These are phyloP conservation scores for Hsuehochloa calcarea DNA, from an alignment of 176 grass and related monocot species.

Conservation along the genomic window DNA sequence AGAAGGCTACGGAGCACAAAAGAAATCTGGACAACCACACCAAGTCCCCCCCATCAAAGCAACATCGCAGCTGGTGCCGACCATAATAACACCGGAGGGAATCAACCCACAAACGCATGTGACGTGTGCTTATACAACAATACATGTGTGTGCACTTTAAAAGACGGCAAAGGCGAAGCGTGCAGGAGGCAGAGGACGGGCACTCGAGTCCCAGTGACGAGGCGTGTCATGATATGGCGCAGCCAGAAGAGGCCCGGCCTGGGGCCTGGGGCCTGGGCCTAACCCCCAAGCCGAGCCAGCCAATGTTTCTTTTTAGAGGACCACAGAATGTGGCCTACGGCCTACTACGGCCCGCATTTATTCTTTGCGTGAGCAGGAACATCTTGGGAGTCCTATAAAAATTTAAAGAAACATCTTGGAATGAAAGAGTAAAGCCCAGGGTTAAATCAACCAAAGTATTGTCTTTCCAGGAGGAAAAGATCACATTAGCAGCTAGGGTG, in stretches of 20 bases:
- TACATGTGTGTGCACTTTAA: neutral
- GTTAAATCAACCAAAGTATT: conserved; percentile 36
- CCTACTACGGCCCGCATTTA: conserved; percentile 14
- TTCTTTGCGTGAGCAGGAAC: conserved; percentile 11
- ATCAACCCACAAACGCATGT: conserved; percentile 11
- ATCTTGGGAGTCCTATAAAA: neutral
- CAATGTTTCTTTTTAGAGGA: conserved; percentile 1
- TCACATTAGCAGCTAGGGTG: conserved; percentile 11
- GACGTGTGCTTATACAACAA: neutral
- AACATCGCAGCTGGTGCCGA: conserved; percentile 2
- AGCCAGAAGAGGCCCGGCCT: conserved; percentile 12
- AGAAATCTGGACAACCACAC: neutral
- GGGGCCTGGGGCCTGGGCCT: conserved; percentile 16
- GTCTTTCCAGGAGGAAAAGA: conserved; percentile 26
- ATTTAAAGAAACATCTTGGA: neutral
- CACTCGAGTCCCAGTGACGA: conserved; percentile 29
- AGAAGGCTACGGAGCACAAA: conserved; percentile 12
- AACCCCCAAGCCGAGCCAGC: neutral
- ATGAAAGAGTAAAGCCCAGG: conserved; percentile 20
- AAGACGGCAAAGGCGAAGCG: conserved; percentile 40
- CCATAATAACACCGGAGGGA: conserved; percentile 28
- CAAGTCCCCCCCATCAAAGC: conserved; percentile 9
- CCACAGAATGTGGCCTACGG: conserved; percentile 2
- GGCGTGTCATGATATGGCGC: conserved; percentile 6
- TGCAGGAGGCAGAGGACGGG: neutral